A percentile compares a stretch with the other conserved stretches of the same genome.
These are phyloP conservation scores for Crithidia thermophila DNA, from an alignment of 208 protist species.

Conservation along the genomic window DNA sequence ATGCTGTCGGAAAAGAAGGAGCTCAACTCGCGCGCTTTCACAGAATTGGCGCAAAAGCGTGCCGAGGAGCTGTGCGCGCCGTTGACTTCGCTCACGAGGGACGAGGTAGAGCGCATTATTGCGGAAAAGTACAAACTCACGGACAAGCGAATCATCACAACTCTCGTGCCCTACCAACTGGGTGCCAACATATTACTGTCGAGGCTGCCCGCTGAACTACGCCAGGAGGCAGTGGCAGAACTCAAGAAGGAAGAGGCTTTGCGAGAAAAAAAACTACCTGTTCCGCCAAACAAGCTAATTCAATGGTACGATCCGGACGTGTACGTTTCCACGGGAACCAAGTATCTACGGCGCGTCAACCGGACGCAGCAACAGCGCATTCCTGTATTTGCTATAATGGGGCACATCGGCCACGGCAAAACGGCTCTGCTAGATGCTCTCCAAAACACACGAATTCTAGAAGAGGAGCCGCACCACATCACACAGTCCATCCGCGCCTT, in stretches of 20 bases:
- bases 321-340: constrained; percentile 70
- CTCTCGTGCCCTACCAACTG: constrained; percentile 88
- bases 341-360: constrained; percentile 57
- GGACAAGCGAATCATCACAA: constrained; percentile 71
- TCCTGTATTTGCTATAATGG: constrained; percentile 80
- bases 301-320: constrained; percentile 86
- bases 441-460: constrained; percentile 47
- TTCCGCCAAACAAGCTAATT: constrained; percentile 49
- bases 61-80: constrained; percentile 37
- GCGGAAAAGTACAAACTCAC: constrained; percentile 64
- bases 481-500: constrained; percentile 83
- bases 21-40: constrained; percentile 50
- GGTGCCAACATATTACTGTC: constrained; percentile 82
- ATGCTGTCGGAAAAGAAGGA: constrained; percentile 22
- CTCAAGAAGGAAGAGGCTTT: constrained; percentile 56
- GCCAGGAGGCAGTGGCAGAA: constrained; percentile 50
- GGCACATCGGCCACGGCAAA: constrained; percentile 90
- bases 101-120: constrained; percentile 65
- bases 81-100: constrained; percentile 51
- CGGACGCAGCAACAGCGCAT: constrained; percentile 40
- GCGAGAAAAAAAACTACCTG: neutral
- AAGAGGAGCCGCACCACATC: constrained; percentile 71
- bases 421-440: constrained; percentile 87
- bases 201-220: constrained; percentile 56
- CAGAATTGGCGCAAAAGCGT: constrained; percentile 28